Conservation (phyloP, 768 basidiomycete species). For the Macrolepiota fuliginosa region DNA sequence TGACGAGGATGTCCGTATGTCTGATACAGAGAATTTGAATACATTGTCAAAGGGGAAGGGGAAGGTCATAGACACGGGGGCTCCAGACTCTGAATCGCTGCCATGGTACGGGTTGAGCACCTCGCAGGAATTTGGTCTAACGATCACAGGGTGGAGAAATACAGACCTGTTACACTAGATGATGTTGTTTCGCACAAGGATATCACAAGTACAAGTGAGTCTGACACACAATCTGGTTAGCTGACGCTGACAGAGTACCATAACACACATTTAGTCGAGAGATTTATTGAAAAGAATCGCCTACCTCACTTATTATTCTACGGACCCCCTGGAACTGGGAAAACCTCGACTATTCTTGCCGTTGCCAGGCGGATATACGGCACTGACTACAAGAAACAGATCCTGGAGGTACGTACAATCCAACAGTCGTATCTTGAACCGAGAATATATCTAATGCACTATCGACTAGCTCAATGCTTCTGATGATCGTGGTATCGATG, state of each 20-base stretch:
- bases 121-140: slow-evolving; percentile 11
- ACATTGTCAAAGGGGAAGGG: slow-evolving; percentile 65
- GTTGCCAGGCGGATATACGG: slow-evolving; percentile 96
- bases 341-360: slow-evolving; percentile 96
- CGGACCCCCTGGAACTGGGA: slow-evolving; percentile 97
- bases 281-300: slow-evolving; percentile 93
- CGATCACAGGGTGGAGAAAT: slow-evolving; percentile 89
- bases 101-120: slow-evolving; percentile 65
- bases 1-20: slow-evolving; percentile 54
- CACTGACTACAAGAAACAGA: slow-evolving; percentile 80
- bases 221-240: neutral
- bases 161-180: slow-evolving; percentile 84
- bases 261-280: slow-evolving; percentile 66
- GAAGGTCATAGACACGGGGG: slow-evolving; percentile 48
- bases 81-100: slow-evolving; percentile 61
- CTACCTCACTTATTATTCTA: slow-evolving; percentile 96
- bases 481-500: slow-evolving; percentile 97
- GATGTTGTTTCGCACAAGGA: slow-evolving; percentile 98
- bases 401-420: slow-evolving; percentile 80
- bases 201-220: slow-evolving; percentile 90
- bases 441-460: slow-evolving; percentile 1
- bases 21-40: slow-evolving; percentile 41
- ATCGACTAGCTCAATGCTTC: slow-evolving; percentile 84
- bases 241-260: slow-evolving; percentile 12
- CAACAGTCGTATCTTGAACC: neutral